phyloP scores from a whole-genome alignment of 148 eudicot species.

The Spergularia bocconei region DNA sequence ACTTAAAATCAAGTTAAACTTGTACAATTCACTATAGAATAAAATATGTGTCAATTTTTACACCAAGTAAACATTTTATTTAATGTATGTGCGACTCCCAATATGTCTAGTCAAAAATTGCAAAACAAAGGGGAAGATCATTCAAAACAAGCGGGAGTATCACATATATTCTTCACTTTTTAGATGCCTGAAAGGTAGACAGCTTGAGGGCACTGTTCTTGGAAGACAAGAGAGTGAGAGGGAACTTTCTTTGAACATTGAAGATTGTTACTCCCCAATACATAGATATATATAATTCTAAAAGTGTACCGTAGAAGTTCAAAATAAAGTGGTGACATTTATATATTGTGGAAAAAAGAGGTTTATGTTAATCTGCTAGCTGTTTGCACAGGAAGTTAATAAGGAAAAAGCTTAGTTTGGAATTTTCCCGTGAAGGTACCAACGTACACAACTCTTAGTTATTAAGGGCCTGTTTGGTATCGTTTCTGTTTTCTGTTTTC shows the following conservation, averaged over 20 bases:
- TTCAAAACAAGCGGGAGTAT: too few relatives aligned
- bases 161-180: neutral
- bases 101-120: too few relatives aligned
- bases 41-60: too few relatives aligned
- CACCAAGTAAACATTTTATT: too few relatives aligned
- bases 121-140: too few relatives aligned
- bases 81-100: too few relatives aligned
- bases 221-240: neutral
- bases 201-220: conserved; percentile 34
- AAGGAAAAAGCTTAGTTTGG: conserved; percentile 22
- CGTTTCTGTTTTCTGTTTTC: too few relatives aligned
- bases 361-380: conserved; percentile 6
- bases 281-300: neutral
- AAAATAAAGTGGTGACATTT: conserved; percentile 10
- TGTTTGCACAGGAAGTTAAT: neutral
- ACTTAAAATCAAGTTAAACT: too few relatives aligned
- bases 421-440: conserved; percentile 16
- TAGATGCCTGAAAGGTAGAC: conserved; percentile 34
- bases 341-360: neutral
- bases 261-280: neutral
- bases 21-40: too few relatives aligned
- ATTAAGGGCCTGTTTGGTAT: too few relatives aligned
- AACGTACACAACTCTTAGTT: neutral
- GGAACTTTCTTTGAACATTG: conserved; percentile 18
- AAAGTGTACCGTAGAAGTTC: neutral